phyloP scores from a whole-genome alignment of 1,284 basidiomycete species.

The Chiua sp. region DNA sequence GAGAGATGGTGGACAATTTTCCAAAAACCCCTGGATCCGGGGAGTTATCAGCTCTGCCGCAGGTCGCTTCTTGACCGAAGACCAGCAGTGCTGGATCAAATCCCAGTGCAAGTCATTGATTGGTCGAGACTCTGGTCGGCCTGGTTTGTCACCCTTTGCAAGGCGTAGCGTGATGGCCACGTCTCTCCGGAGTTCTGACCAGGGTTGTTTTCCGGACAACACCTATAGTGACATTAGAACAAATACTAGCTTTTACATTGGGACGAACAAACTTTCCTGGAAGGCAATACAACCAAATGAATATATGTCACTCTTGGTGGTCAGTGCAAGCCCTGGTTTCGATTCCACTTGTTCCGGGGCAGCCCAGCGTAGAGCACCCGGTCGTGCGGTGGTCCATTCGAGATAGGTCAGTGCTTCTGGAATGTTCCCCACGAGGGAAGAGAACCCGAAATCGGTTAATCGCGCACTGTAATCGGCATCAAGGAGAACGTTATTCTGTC shows the following conservation, averaged over 20 bases:
- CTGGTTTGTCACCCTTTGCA: constrained; percentile 10
- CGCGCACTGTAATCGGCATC: constrained; percentile 15
- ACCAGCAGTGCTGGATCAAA: constrained; percentile 18
- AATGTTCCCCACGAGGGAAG: constrained; percentile 12
- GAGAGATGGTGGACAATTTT: no score
- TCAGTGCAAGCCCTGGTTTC: no score
- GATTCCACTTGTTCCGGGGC: no score
- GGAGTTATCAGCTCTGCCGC: no score
- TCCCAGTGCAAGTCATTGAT: constrained; percentile 17
- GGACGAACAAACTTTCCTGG: constrained; percentile 7
- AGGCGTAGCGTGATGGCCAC: constrained; percentile 2
- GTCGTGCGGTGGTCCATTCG: no score
- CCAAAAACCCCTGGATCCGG: no score
- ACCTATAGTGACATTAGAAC: neutral
- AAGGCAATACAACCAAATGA: no score
- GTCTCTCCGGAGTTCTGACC: constrained; percentile 14
- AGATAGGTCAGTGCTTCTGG: neutral
- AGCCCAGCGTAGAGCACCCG: no score
- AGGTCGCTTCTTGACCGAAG: constrained; percentile 2
- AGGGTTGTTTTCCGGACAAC: constrained; percentile 11
- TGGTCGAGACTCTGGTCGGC: neutral
- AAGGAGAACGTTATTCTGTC: constrained; percentile 23
- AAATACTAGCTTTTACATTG: no score
- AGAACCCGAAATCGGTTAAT: constrained; percentile 16
- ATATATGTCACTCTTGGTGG: no score